Evolutionary conservation across 2,329 filamentous ascomycete genomes (phyloP).

Genomic region (Plenodomus lindquistii): DNA sequence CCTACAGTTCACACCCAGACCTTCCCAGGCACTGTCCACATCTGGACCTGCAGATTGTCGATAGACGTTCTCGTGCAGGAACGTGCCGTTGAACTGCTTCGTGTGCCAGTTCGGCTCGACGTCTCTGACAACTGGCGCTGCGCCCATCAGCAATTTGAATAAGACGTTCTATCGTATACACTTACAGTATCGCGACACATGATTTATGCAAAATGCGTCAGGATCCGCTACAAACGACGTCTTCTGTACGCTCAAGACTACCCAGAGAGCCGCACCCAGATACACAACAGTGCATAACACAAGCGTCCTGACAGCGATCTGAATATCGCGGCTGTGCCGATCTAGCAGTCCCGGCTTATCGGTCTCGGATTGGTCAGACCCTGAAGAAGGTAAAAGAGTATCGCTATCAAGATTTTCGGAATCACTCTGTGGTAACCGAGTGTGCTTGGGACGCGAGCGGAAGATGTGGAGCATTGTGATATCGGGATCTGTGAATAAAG

Average conservation of each 20-base stretch:
- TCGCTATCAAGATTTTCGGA: constrained; percentile 16
- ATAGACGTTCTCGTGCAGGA: constrained; percentile 59
- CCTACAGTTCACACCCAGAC: constrained; percentile 57
- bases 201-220: constrained; percentile 32
- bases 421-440: constrained; percentile 10
- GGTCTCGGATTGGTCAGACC: constrained; percentile 2
- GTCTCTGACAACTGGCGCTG: constrained; percentile 44
- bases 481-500: background rate
- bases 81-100: constrained; percentile 59
- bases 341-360: constrained; percentile 1
- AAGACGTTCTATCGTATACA: background rate
- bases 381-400: constrained; percentile 11
- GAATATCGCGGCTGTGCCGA: constrained; percentile 10
- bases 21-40: constrained; percentile 62
- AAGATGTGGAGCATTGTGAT: constrained; percentile 15
- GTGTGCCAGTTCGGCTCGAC: constrained; percentile 48
- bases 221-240: constrained; percentile 14
- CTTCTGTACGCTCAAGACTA: constrained; percentile 16
- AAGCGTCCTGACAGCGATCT: constrained; percentile 14
- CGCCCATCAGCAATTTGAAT: background rate
- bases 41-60: constrained; percentile 55
- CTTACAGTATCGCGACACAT: constrained; percentile 39
- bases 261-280: constrained; percentile 18
- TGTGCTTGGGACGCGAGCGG: constrained; percentile 7
- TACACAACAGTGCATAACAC: constrained; percentile 23